Percentiles rank a stretch among this genome's conserved stretches.
phyloP scores from a whole-genome alignment of 2,329 filamentous ascomycete species.

The Penicillium brasilianum region DNA sequence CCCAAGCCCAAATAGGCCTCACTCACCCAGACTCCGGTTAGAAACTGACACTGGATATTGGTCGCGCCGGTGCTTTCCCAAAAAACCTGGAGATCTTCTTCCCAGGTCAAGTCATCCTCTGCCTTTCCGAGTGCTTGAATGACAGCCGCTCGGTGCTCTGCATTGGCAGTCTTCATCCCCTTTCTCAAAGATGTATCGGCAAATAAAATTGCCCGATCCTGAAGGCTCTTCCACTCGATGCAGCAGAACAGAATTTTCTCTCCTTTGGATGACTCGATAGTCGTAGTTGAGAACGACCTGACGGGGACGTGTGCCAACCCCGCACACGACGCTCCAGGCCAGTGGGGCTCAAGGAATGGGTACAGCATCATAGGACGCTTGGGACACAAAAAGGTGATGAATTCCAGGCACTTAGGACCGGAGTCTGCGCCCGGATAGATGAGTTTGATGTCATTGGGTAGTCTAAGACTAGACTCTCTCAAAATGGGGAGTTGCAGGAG shows the following conservation, averaged over 20 bases:
- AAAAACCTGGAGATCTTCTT: not conserved
- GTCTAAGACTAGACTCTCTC: not conserved
- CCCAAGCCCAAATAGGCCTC: not conserved
- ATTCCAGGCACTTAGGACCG: not conserved
- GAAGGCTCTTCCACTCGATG: not conserved
- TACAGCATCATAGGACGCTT: not conserved
- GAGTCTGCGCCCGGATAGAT: not conserved
- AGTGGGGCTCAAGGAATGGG: not conserved
- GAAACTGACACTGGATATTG: not conserved
- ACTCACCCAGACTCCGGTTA: not conserved
- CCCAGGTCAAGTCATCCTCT: not conserved
- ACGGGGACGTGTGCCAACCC: not conserved
- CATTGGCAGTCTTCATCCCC: not conserved
- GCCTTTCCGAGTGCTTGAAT: not conserved
- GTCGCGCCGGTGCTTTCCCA: not conserved
- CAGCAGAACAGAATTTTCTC: not conserved
- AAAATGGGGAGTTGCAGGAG: not conserved
- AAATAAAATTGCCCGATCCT: not conserved
- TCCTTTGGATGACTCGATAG: not conserved
- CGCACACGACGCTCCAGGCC: not conserved
- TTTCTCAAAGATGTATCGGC: not conserved
- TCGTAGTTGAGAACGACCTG: not conserved
- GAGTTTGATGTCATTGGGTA: not conserved
- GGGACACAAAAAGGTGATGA: not conserved
- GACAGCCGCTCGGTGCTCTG: not conserved